Base-by-base conservation (phyloP, 106 monocot species). In the Dioscorea zingiberensis region DNA sequence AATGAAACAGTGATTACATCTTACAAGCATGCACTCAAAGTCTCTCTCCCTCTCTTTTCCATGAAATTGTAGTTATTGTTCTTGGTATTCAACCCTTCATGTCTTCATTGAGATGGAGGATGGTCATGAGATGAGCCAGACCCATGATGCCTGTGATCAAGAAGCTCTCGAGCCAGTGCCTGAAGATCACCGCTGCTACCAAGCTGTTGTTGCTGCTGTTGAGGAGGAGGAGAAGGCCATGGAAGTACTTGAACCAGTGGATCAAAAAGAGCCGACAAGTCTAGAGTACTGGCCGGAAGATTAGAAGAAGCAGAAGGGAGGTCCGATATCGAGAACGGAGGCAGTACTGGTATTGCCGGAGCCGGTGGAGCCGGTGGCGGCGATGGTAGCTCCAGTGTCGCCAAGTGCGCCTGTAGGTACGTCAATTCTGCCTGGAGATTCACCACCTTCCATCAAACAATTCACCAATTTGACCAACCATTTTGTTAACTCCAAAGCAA, bases 401-500 rank as follows among this genome's bases (percentile, higher is more conserved):
- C 88, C 4, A 98, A 75, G 60, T 92, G 97, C 21, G 92, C 77
- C 32, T 92, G 91, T 23, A 98, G 24, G 77, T 86, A 92, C 6
- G 92, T 78, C 18, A 98, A 71, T 71, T 98, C 97, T 2, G 88
- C 81, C 62, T 98, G 97, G 10, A 98, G 73, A 62, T 73, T 82
- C 60, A 92, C 81, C 57, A 98, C 92, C 97, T 38, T 38, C 38
- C 1, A 38, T 38, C 38, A 38, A 38, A 38, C 51, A 71, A 23
- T 24, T 18, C 22, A 28, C 26, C 61, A 38, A 21, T 1, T 48
- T 59, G 13, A 28, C 59, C 27, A 5, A 13, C 29, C 28, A 59
- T 26, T 59, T n/a, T n/a, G 15, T 57, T 57, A 4, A 57, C 56
- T 57, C 21, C 23, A 57, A 23, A 25, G 21, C 8, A 25, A 47